Conservation (phyloP, 2,329 filamentous ascomycete species). For the Mycosphaerella sp. region DNA sequence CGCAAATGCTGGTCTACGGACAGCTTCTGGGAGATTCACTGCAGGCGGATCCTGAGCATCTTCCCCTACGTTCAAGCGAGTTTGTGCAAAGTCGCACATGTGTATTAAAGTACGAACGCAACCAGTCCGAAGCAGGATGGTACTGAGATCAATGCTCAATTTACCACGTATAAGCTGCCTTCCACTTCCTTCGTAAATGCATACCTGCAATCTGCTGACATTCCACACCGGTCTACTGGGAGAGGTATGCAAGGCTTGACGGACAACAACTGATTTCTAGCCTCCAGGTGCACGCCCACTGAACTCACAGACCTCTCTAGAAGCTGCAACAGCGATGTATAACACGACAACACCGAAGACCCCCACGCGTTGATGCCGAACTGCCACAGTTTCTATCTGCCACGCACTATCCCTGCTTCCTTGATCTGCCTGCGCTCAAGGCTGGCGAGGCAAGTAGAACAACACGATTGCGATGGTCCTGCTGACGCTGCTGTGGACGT, state of each 20-base stretch:
- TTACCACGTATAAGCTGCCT: not conserved
- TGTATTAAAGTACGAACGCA: not conserved
- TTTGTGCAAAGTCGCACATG: not conserved
- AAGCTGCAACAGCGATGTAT: not conserved
- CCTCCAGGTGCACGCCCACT: not conserved
- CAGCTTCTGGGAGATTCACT: not conserved
- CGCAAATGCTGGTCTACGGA: constrained; percentile 4
- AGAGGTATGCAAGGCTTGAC: constrained; percentile 7
- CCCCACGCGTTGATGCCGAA: not conserved
- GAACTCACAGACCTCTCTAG: not conserved
- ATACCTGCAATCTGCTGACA: constrained; percentile 10
- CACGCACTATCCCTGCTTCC: not conserved
- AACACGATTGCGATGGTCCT: constrained; percentile 8
- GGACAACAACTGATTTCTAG: not conserved
- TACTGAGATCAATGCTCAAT: not conserved
- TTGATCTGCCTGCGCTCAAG: not conserved
- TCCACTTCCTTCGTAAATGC: not conserved
- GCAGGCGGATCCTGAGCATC: not conserved
- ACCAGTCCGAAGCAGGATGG: not conserved
- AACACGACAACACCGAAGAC: not conserved
- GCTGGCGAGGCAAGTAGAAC: not conserved
- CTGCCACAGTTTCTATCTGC: not conserved
- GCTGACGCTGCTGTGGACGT: constrained; percentile 11
- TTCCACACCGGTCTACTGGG: constrained; percentile 8
- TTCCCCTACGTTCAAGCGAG: not conserved